Percentiles rank a stretch among this genome's conserved stretches.
Conservation (phyloP, 257 asterid species). For the Ehretia macrophylla region DNA sequence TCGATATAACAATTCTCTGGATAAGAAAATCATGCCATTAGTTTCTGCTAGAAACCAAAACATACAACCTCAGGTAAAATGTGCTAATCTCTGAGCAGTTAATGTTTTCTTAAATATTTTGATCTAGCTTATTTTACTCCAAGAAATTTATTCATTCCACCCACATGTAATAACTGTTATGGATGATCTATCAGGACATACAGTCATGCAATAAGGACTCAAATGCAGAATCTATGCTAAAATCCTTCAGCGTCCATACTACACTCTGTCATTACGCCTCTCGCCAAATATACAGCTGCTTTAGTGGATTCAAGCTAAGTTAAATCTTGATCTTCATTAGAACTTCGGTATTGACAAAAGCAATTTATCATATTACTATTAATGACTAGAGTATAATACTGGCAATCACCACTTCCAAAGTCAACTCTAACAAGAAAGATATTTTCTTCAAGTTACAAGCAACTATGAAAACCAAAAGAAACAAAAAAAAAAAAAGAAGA, state of each 20-base stretch:
- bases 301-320: not conserved
- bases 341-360: not conserved
- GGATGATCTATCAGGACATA: not conserved
- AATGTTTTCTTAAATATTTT: too few relatives aligned
- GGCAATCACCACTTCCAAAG: constrained; percentile 2
- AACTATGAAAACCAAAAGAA: not conserved
- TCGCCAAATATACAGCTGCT: not conserved
- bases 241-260: not conserved
- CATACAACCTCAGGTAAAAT: too few relatives aligned
- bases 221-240: not conserved
- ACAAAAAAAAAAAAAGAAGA: not conserved
- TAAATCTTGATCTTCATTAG: too few relatives aligned
- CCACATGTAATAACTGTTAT: too few relatives aligned
- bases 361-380: not conserved
- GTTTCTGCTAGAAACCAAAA: too few relatives aligned
- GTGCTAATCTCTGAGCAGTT: too few relatives aligned
- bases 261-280: too few relatives aligned
- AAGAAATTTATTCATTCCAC: too few relatives aligned
- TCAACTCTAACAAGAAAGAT: constrained; percentile 21
- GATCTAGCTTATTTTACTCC: too few relatives aligned
- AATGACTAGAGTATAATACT: not conserved
- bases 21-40: too few relatives aligned
- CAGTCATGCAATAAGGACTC: not conserved
- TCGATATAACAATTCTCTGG: too few relatives aligned
- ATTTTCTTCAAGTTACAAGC: not conserved